These are phyloP conservation scores for Rhypophila decipiens DNA, from an alignment of 495 filamentous ascomycete species.

Conservation along the genomic window DNA sequence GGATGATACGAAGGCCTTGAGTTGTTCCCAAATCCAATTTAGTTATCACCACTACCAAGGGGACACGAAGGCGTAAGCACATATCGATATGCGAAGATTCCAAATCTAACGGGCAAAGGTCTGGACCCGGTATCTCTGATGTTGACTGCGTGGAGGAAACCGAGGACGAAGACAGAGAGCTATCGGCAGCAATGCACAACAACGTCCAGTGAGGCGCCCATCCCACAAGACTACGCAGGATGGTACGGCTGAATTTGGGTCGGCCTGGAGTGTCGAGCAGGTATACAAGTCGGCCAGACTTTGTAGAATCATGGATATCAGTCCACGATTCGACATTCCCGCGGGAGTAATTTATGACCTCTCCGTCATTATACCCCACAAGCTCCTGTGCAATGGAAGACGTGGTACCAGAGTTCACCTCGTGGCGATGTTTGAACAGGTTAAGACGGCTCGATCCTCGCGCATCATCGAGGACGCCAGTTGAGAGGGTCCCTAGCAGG, in stretches of 20 bases:
- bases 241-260: conserved; percentile 79
- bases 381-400: conserved; percentile 91
- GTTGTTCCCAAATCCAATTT: conserved; percentile 85
- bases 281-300: conserved; percentile 71
- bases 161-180: conserved; percentile 41
- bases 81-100: conserved; percentile 79
- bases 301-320: conserved; percentile 78
- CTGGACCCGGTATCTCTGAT: conserved; percentile 43
- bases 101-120: conserved; percentile 51
- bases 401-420: conserved; percentile 84
- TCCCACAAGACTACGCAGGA: conserved; percentile 78
- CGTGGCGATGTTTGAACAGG: conserved; percentile 88
- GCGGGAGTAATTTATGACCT: conserved; percentile 80
- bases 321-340: conserved; percentile 88
- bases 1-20: conserved; percentile 55
- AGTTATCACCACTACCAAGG: conserved; percentile 75
- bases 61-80: conserved; percentile 69
- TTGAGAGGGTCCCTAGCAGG: conserved; percentile 79
- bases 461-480: conserved; percentile 84
- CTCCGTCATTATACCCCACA: conserved; percentile 66
- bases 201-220: conserved; percentile 95
- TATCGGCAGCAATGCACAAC: conserved; percentile 80
- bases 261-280: conserved; percentile 88
- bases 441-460: conserved; percentile 81
- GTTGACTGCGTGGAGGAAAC: conserved; percentile 36